A percentile compares a stretch with the other conserved stretches of the same genome.
These are phyloP conservation scores for Diaporthe australafricana DNA, from an alignment of 2,329 filamentous ascomycete genomes.

Conservation along the genomic window DNA sequence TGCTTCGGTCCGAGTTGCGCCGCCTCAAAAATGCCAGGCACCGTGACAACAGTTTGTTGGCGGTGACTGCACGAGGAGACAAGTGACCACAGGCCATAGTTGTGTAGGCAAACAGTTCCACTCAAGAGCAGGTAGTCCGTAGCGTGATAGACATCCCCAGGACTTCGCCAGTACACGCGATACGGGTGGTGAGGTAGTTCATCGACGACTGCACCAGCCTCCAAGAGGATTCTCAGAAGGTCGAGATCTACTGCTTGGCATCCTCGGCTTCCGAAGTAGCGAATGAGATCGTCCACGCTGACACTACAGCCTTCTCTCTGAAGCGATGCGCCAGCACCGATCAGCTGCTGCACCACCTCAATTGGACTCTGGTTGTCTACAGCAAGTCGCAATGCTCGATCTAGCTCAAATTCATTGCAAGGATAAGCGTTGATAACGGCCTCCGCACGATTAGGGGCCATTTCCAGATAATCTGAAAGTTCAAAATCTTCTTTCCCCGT, in stretches of 20 bases:
- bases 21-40: background rate
- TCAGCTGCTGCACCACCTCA: background rate
- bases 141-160: background rate
- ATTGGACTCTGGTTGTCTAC: background rate
- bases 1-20: background rate
- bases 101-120: too few relatives aligned
- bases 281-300: background rate
- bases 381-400: background rate
- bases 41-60: background rate
- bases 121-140: background rate
- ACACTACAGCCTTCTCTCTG: too few relatives aligned
- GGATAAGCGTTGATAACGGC: background rate
- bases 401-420: background rate
- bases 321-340: background rate
- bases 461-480: background rate
- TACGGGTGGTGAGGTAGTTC: fast-evolving
- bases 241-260: background rate
- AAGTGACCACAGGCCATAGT: background rate
- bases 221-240: background rate
- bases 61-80: background rate
- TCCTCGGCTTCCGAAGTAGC: background rate
- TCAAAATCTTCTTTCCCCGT: fast-evolving
- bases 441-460: background rate
- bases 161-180: background rate
- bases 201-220: constrained; percentile 1